Base-by-base conservation (phyloP, 371 early-diverging fungal genomes). In the Lichtheimia ramosa region DNA sequence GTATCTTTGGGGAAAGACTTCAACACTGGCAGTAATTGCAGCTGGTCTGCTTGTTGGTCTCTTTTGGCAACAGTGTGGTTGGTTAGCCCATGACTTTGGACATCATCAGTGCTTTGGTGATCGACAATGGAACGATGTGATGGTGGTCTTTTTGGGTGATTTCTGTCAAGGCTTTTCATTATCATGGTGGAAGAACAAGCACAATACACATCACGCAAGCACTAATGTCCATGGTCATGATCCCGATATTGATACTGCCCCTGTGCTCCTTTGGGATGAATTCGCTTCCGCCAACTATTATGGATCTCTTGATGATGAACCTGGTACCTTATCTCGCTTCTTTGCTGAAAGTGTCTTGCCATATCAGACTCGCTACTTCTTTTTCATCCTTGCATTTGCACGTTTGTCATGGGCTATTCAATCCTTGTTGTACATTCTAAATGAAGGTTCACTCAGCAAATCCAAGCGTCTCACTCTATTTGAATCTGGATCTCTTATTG, bases 221-320 rank as follows among this genome's bases (percentile, higher is more conserved):
- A 91, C 93, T 58, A 94, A 94, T 64, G 86, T 94, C 55, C 89
- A 90, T 69, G 80, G 79, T 10, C 84, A 85, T 49, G 95, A 94
- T 80, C 95, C 95, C 55, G 95, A 94, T 73, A 93, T 94, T 59
- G 84, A 90, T 75, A 94, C 95, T 3, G 87, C 91, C 69, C 94
- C 94, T 18, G 71, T 90, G 41, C 80, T 93, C 58, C 81, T 90
- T 48, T 93, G 93, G 93, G 87, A 89, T 56, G 93, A 94, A 73
- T 84, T 89, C 74, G 92, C 93, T 18, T 72, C 85, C 55, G 92
- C 91, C 65, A 68, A 91, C 13, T 82, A 81, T 50, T 88, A 90
- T 64, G 84, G 83, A 48, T 79, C 87, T 15, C 64, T 87, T 51
- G 60, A 68, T n/a, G 69, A 69, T 49, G 69, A 68, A 24, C 75